Percentiles rank a stretch among this genome's conserved stretches.
These are phyloP conservation scores for Cladosporium phlei DNA, from an alignment of 2,329 filamentous ascomycete genomes.

Conservation along the genomic window DNA sequence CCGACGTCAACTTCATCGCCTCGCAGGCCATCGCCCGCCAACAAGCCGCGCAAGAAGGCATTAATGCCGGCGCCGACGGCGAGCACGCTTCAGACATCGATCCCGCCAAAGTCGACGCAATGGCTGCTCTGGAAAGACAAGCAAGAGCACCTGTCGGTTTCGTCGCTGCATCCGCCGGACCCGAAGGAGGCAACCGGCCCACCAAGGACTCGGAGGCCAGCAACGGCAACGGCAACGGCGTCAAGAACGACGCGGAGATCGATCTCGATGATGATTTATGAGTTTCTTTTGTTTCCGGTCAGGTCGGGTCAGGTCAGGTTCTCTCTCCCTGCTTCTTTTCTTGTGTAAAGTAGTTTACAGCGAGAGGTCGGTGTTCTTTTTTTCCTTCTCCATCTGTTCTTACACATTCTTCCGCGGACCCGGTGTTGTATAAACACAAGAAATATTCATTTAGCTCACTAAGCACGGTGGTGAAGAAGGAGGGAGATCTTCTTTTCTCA, in stretches of 20 bases:
- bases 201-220: constrained; percentile 9
- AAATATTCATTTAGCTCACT: no score
- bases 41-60: constrained; percentile 44
- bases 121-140: constrained; percentile 83
- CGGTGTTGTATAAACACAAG: no score
- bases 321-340: not conserved
- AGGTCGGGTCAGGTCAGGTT: no score
- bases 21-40: constrained; percentile 88
- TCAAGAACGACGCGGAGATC: constrained; percentile 30
- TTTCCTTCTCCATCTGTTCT: no score
- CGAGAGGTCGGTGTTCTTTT: not conserved
- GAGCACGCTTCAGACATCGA: constrained; percentile 42
- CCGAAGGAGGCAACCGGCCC: constrained; percentile 30
- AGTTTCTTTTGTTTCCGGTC: not conserved
- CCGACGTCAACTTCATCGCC: constrained; percentile 97
- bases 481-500: no score
- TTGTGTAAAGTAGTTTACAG: constrained; percentile 4
- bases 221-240: constrained; percentile 16
- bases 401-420: no score
- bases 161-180: constrained; percentile 69
- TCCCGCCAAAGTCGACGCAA: constrained; percentile 64
- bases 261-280: constrained; percentile 29
- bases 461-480: no score
- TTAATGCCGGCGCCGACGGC: constrained; percentile 31
- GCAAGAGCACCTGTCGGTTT: constrained; percentile 86